Conservation (phyloP, 2,329 filamentous ascomycete genomes). For the Sporothrix pseudoabietina region DNA sequence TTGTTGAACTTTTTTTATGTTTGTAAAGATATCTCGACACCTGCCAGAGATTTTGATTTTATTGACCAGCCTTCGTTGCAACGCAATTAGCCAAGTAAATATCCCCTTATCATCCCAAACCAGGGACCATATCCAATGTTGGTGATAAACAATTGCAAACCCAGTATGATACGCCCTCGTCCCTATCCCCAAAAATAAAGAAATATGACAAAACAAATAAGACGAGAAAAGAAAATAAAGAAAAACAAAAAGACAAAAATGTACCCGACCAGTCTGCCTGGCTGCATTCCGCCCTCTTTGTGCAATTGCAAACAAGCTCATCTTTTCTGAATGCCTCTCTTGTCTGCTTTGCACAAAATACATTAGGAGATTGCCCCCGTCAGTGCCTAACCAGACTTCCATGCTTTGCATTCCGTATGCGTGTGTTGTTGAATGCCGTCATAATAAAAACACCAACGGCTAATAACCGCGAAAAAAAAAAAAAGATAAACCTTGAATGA, state of each 20-base stretch:
- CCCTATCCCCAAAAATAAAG: not conserved
- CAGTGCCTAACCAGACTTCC: not conserved
- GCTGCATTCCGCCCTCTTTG: not conserved
- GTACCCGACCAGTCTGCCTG: not conserved
- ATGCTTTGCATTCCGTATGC: conserved; percentile 2
- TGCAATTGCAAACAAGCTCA: not conserved
- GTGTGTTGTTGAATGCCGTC: conserved; percentile 7
- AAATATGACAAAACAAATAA: conserved; percentile 21
- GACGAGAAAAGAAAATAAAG: not conserved
- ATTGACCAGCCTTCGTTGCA: conserved; percentile 13
- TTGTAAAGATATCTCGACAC: not conserved
- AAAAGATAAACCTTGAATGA: not conserved
- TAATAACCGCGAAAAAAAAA: not conserved
- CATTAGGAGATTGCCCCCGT: not conserved
- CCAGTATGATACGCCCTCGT: conserved; percentile 4
- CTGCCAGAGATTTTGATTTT: not conserved
- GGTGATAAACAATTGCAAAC: conserved; percentile 1
- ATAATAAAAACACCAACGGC: conserved; percentile 6
- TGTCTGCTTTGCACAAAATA: not conserved
- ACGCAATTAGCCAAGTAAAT: not conserved
- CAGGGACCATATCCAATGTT: not conserved
- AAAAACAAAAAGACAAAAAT: not conserved
- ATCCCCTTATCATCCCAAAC: not conserved
- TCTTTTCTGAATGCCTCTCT: not conserved
- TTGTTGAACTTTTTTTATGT: not conserved